Base-by-base conservation (phyloP, 2,329 filamentous ascomycete genomes). In the Berkeleyomyces basicola region DNA sequence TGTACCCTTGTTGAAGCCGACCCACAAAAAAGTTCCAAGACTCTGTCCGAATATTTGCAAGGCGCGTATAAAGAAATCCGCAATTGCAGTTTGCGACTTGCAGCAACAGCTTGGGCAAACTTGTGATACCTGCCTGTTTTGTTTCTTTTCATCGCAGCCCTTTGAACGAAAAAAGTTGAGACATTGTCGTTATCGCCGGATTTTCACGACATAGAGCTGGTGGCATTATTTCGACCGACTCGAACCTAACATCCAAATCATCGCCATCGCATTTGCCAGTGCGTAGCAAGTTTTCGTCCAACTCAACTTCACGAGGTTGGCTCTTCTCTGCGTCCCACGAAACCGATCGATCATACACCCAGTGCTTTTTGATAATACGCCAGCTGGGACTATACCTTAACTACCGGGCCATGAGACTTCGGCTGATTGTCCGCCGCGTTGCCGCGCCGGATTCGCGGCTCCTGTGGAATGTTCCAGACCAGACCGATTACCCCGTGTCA, bases 381-480 rank as follows among this genome's bases (percentile, higher is more conserved):
- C 14, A 7, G 31, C 31, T 7, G 47, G 16, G 7, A 7, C 23
- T 23, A 23, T 23, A 51, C 33, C n/a, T 23, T 31, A 40, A 2
- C 14, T 14, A 4, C 31, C 42, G 7, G 33, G 23, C 31, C 9
- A 59, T 93, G 79, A 87, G 90, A 69, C 79, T 95, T 65, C 85
- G 86, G 67, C 75, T 95, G 58, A 77, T 82, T 43, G 82, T 95
- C 61, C 82, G 83, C 66, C 85, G 90, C 63, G 82, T 92, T 72
- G 82, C 79, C 51, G 78, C 93, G 33, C 89, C 90, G 6, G 80
- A 87, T 47, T 81, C 84, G 62, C 82, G 82, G 66, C 79, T 93
- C 62, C 76, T 92, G 47, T 92, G 88, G 84, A 81, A 82, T 37
- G 80, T 86, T 16, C 73, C 78, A 60, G 74, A 77, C 67, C 74